Conservation (phyloP, 2,329 filamentous ascomycete species). For the Fusarium sp. region DNA sequence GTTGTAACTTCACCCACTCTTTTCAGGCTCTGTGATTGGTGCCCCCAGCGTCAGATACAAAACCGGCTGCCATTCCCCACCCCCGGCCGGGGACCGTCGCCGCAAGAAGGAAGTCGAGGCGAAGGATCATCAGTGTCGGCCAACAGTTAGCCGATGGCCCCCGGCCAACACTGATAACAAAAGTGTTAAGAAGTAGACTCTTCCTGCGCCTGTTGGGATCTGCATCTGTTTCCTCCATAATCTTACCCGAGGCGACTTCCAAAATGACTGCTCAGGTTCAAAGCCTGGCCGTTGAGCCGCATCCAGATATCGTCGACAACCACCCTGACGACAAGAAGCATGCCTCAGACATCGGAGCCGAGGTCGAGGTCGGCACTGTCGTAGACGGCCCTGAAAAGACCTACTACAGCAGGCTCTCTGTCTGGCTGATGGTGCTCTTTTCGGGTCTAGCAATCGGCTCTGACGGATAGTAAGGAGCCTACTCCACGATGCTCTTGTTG, state of each 20-base stretch:
- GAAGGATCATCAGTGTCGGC: not conserved
- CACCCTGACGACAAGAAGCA: constrained; percentile 16
- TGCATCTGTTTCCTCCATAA: not conserved
- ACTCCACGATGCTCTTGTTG: not conserved
- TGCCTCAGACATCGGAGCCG: not conserved
- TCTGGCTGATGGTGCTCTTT: constrained; percentile 58
- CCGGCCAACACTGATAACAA: not conserved
- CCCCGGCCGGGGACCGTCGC: not conserved
- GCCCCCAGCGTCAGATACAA: not conserved
- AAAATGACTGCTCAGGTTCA: not conserved
- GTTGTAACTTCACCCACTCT: not conserved
- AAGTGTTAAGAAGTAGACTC: not conserved
- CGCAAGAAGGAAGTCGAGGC: not conserved
- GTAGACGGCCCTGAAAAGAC: constrained; percentile 34
- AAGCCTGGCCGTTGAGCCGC: not conserved
- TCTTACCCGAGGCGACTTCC: not conserved
- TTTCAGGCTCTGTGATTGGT: not conserved
- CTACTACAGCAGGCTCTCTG: constrained; percentile 55
- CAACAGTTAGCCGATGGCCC: constrained; percentile 1
- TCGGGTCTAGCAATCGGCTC: constrained; percentile 59
- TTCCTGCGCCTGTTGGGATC: not conserved
- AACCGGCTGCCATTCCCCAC: not conserved
- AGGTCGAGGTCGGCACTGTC: constrained; percentile 34
- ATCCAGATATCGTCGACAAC: not conserved
- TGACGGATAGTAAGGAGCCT: constrained; percentile 54